A percentile compares a stretch with the other conserved stretches of the same genome.
Conservation (phyloP, 2,329 filamentous ascomycete species). For the Coleophoma crateriformis region DNA sequence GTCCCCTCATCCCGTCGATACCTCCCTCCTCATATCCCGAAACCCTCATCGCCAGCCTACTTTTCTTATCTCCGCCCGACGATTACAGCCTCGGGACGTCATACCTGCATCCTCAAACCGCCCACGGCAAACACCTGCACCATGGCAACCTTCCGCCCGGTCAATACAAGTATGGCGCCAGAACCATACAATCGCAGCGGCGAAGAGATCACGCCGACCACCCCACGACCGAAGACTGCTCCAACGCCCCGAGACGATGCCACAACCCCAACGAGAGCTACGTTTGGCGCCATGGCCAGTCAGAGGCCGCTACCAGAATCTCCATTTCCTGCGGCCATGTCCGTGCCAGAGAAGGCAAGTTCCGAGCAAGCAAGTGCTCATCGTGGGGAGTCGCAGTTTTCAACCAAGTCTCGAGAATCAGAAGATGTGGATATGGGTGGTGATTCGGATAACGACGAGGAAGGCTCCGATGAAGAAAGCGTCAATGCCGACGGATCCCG, state of each 20-base stretch:
- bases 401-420: slow-evolving; percentile 54
- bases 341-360: slow-evolving; percentile 38
- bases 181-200: slow-evolving; percentile 28
- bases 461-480: slow-evolving; percentile 60
- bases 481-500: slow-evolving; percentile 59
- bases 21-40: slow-evolving; percentile 2
- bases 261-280: slow-evolving; percentile 59
- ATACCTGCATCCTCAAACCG: slow-evolving; percentile 2
- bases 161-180: slow-evolving; percentile 48
- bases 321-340: slow-evolving; percentile 44
- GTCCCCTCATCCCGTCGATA: slow-evolving; percentile 9
- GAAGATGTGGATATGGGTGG: slow-evolving; percentile 67
- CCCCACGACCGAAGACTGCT: slow-evolving; percentile 37
- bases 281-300: slow-evolving; percentile 38
- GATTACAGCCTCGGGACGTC: slow-evolving; percentile 17
- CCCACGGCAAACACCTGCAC: slow-evolving; percentile 15
- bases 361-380: slow-evolving; percentile 37
- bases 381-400: slow-evolving; percentile 54
- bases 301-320: slow-evolving; percentile 50
- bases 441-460: slow-evolving; percentile 54
- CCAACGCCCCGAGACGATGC: slow-evolving; percentile 41
- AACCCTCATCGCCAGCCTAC: slow-evolving; percentile 7
- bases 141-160: slow-evolving; percentile 55
- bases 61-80: slow-evolving; percentile 6
- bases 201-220: slow-evolving; percentile 51